These are phyloP conservation scores for Tolypocladium capitatum DNA, from an alignment of 2,329 filamentous ascomycete species.

Conservation along the genomic window DNA sequence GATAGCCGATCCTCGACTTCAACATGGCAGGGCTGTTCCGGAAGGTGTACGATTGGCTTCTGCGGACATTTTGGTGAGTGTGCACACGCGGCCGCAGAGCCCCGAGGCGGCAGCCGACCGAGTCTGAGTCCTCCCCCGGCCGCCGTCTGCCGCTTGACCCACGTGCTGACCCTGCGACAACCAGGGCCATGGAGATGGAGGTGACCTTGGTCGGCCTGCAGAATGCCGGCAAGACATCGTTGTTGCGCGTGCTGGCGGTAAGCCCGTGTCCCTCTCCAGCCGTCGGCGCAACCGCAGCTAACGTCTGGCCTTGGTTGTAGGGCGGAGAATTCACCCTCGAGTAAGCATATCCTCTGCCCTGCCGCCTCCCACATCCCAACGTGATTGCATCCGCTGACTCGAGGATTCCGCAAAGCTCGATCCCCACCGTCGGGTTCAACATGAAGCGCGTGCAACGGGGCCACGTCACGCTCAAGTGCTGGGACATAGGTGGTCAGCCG, in stretches of 20 bases:
- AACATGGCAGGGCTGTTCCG: constrained; percentile 84
- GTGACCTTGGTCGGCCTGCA: constrained; percentile 98
- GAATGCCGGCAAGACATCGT: constrained; percentile 93
- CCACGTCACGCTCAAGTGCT: constrained; percentile 97
- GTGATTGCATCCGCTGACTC: constrained; percentile 22
- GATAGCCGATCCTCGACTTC: constrained; percentile 1
- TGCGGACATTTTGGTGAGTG: constrained; percentile 90
- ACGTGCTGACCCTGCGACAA: neutral
- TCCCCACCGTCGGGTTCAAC: constrained; percentile 97
- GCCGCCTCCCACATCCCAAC: no score
- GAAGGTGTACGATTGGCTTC: constrained; percentile 93
- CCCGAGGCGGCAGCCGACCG: neutral
- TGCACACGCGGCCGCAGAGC: neutral
- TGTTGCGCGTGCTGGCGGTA: constrained; percentile 90
- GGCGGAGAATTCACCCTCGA: constrained; percentile 97
- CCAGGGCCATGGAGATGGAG: constrained; percentile 97
- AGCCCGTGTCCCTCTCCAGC: constrained; percentile 25
- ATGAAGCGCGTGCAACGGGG: constrained; percentile 97
- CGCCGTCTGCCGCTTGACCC: neutral
- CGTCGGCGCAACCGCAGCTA: constrained; percentile 6
- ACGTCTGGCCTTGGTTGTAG: constrained; percentile 30
- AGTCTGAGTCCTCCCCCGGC: neutral
- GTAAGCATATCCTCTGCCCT: constrained; percentile 47
- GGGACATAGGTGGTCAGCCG: constrained; percentile 95
- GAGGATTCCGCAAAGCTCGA: constrained; percentile 54